Evolutionary conservation across 2,329 filamentous ascomycete genomes (phyloP).

Genomic region (Paramyrothecium roridum): DNA sequence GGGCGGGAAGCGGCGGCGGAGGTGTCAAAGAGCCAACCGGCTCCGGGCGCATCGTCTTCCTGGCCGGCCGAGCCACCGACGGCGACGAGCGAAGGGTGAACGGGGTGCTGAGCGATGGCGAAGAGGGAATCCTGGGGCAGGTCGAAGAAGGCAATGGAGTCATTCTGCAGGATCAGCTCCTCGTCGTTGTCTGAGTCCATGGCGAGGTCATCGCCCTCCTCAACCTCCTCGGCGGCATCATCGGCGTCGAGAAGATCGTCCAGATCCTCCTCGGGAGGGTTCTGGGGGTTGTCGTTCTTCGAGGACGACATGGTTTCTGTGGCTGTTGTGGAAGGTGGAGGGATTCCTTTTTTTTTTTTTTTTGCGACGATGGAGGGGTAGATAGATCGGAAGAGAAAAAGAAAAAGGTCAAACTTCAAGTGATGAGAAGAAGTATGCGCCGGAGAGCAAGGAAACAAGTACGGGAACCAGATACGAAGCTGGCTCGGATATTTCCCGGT

Average conservation of each 20-base stretch:
- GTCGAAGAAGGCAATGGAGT: constrained; percentile 92
- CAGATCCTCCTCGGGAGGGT: constrained; percentile 65
- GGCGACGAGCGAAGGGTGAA: constrained; percentile 72
- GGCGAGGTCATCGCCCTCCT: constrained; percentile 59
- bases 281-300: constrained; percentile 34
- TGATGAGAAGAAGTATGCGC: background rate
- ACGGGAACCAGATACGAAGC: no score
- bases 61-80: constrained; percentile 74
- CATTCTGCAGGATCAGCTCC: constrained; percentile 82
- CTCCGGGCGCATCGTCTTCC: constrained; percentile 62
- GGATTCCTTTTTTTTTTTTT: constrained; percentile 12
- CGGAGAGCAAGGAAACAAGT: no score
- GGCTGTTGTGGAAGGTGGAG: background rate
- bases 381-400: background rate
- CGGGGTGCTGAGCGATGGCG: constrained; percentile 88
- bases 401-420: background rate
- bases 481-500: no score
- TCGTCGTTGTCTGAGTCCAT: constrained; percentile 78
- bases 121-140: constrained; percentile 88
- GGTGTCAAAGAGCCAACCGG: constrained; percentile 82
- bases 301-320: constrained; percentile 14
- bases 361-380: background rate
- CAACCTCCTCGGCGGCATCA: constrained; percentile 69
- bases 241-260: constrained; percentile 76
- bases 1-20: constrained; percentile 60